Base-by-base conservation (phyloP, 2,329 filamentous ascomycete species). In the Lachnellula arida region DNA sequence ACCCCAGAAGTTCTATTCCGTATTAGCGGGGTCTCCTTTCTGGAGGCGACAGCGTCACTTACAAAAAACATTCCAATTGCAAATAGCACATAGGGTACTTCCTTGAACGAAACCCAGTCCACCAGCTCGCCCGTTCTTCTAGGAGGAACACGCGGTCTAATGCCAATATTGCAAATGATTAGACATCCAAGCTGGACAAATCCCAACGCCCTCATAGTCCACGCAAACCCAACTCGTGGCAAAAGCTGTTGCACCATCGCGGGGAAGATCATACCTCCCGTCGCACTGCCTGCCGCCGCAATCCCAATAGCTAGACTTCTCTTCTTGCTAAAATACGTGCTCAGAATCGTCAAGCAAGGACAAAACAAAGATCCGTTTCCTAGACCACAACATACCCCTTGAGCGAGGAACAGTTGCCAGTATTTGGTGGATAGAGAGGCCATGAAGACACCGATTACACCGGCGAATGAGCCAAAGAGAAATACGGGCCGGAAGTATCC, bases 121-220 rank as follows among this genome's bases (percentile, higher is more conserved):
- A 79, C 66, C 1, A 79, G 53, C 0, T 73, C 71, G 0, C 76
- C 76, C 0, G 67, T 64, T 49, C 68, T 75, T 6, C 75, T 66
- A 0, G 72, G 73, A 22, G 72, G 72, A 7, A 80, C 61, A 11
- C 73, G 62, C 2, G 75, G 69, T 39, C 69, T 72, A 52, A 75
- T 67, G n/a, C 75, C 73, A 72, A 75, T 3, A 66, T 66, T 2
- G 67, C 62, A 47, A 76, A 40, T 47, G 50, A 70, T 58, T 25
- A 73, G 66, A 43, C 61, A 67, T 15, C 62, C 69, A 8, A 77
- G 60, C 25, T 75, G 70, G 22, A 80, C 69, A 54, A 81, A 77
- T 0, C 72, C 78, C 42, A 81, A 66, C 3, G 72, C 65, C 34
- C 76, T 70, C 39, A 78, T 71, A 0, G 77, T 74, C 76, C 76